Base-by-base conservation (phyloP, 495 filamentous ascomycete species). In the Daldinia childiae region DNA sequence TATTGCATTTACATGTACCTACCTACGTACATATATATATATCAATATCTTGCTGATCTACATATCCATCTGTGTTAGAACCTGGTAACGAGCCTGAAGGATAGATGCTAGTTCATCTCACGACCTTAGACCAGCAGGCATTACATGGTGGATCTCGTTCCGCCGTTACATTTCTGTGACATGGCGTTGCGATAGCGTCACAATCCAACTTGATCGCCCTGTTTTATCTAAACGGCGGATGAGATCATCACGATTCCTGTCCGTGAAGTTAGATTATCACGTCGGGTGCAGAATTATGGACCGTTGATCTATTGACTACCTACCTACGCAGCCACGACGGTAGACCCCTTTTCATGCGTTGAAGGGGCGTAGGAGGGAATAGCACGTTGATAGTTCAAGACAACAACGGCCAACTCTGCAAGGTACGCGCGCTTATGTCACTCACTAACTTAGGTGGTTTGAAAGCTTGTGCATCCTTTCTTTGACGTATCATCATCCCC, bases 201-300 rank as follows among this genome's bases (percentile, higher is more conserved):
- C 38, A 72, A 34, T 59, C 34, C 36, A 61, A 68, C 45, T 50
- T 62, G 34, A 27, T 17, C 36, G 59, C 52, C 26, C 29, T 24
- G 64, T 72, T 72, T 72, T 65, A 72, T 65, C 56, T 64, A 55
- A 29, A 67, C 59, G 58, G 36, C 48, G 27, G 36, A 24, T 67
- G 69, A 72, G 59, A 67, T 72, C 63, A 67, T 71, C 58, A 51
- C 30, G 32, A 30, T 50, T 59, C 62, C 36, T 41, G 9, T 38
- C 27, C 54, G 15, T 19, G 24, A 41, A 43, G 50, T 64, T 50
- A 38, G 50, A 66, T 60, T 30, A 45, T 12, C 17, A 56, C 36
- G 17, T 48, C 14, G 27, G 32, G 12, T 48, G 32, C 7, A 39
- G 52, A 57, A 59, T 55, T 45, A 60, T 30, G 52, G 61, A 64